Conservation (phyloP, 2,329 filamentous ascomycete species). For the Helicocarpus griseus region DNA sequence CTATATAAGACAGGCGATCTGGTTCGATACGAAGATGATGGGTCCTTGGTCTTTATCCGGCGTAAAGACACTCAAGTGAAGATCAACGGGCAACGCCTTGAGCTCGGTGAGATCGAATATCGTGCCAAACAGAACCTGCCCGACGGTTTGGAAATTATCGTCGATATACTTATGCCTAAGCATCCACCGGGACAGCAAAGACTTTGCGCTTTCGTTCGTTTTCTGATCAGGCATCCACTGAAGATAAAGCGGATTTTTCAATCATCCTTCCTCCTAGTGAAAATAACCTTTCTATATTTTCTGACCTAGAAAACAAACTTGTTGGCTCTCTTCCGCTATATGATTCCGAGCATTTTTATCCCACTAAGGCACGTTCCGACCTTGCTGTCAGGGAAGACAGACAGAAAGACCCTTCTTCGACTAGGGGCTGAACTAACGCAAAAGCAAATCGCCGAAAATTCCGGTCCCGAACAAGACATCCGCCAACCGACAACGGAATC, state of each 20-base stretch:
- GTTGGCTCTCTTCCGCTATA: constrained; percentile 43
- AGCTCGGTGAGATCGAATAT: constrained; percentile 11
- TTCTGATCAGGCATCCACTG: neutral
- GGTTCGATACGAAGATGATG: constrained; percentile 8
- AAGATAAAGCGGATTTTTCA: neutral
- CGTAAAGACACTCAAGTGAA: constrained; percentile 14
- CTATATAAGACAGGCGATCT: constrained; percentile 20
- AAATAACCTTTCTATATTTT: neutral
- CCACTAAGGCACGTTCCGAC: constrained; percentile 60
- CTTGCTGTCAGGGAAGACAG: constrained; percentile 65
- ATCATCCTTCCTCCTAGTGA: neutral
- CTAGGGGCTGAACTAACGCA: constrained; percentile 13
- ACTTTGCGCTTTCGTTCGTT: neutral
- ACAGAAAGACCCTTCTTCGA: constrained; percentile 46
- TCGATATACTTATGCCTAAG: no score
- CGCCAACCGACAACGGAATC: neutral
- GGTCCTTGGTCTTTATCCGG: constrained; percentile 9
- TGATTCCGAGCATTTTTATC: constrained; percentile 67
- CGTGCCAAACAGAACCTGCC: neutral
- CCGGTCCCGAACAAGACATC: no score
- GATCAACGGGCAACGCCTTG: constrained; percentile 12
- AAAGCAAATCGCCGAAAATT: no score
- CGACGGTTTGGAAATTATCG: neutral
- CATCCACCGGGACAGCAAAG: neutral
- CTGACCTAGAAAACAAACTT: neutral